Evolutionary conservation across 2,329 filamentous ascomycete species (phyloP).

Genomic region (Hypomyces perniciosus): DNA sequence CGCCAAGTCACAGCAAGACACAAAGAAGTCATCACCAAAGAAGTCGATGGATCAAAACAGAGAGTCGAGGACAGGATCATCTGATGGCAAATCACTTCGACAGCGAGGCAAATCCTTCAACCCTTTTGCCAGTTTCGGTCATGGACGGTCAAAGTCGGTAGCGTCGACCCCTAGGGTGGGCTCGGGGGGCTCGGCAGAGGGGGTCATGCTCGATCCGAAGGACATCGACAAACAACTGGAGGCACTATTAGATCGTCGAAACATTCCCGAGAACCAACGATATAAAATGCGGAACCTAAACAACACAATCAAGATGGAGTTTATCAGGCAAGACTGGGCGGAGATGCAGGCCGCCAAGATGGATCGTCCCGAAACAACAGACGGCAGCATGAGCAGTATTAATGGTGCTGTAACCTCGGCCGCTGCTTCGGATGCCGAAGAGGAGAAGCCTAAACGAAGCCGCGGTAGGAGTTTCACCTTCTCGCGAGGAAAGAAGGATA

Average conservation of each 20-base stretch:
- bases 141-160: conserved; percentile 32
- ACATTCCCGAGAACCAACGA: conserved; percentile 88
- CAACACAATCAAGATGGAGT: conserved; percentile 88
- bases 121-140: conserved; percentile 32
- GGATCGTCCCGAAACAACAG: conserved; percentile 39
- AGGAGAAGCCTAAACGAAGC: conserved; percentile 45
- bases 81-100: conserved; percentile 12
- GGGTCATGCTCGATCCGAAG: conserved; percentile 40
- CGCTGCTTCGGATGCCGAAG: conserved; percentile 36
- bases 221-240: conserved; percentile 54
- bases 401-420: conserved; percentile 25
- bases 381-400: conserved; percentile 36
- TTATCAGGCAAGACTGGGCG: conserved; percentile 82
- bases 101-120: conserved; percentile 36
- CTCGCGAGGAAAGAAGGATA: conserved; percentile 56
- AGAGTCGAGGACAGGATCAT: conserved; percentile 27
- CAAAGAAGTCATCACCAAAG: conserved; percentile 13
- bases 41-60: conserved; percentile 24
- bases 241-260: conserved; percentile 71
- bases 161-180: conserved; percentile 6
- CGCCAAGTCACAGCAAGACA: conserved; percentile 17
- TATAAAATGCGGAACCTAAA: conserved; percentile 91
- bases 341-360: conserved; percentile 52
- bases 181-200: conserved; percentile 36
- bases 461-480: conserved; percentile 64